Percentiles rank a stretch among this genome's conserved stretches.
phyloP scores from a whole-genome alignment of 192 early-diverging fungal genomes.

The Coemansia asiatica region DNA sequence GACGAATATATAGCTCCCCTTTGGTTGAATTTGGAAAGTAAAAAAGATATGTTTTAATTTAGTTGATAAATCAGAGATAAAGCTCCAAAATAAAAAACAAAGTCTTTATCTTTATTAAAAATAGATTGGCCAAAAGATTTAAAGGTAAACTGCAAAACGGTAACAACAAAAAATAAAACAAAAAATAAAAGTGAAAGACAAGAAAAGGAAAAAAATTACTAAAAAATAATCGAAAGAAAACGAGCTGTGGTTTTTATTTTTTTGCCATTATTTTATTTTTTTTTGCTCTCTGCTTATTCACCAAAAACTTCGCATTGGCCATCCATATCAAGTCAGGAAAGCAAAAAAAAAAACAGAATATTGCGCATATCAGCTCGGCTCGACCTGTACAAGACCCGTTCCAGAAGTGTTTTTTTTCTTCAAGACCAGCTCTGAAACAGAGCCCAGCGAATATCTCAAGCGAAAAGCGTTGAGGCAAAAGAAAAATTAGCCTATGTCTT shows the following conservation, averaged over 20 bases:
- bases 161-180: not conserved
- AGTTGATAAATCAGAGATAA: not conserved
- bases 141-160: not conserved
- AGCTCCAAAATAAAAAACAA: not conserved
- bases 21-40: not conserved
- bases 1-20: not conserved
- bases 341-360: too few species aligned
- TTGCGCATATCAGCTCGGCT: too few species aligned
- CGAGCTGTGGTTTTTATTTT: not conserved
- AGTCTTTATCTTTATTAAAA: not conserved
- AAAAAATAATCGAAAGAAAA: slow-evolving; percentile 5
- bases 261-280: not conserved
- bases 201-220: not conserved
- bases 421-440: too few species aligned
- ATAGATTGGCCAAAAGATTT: not conserved
- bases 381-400: too few species aligned
- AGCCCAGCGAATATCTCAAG: too few species aligned
- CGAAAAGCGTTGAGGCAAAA: too few species aligned
- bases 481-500: too few species aligned
- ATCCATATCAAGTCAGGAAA: too few species aligned
- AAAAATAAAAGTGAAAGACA: slow-evolving; percentile 5
- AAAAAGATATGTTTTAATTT: not conserved
- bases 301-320: too few species aligned
- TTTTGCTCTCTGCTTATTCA: too few species aligned
- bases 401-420: too few species aligned